Conservation (phyloP, 305 asterid genomes). For the Fraxinus greggii region DNA sequence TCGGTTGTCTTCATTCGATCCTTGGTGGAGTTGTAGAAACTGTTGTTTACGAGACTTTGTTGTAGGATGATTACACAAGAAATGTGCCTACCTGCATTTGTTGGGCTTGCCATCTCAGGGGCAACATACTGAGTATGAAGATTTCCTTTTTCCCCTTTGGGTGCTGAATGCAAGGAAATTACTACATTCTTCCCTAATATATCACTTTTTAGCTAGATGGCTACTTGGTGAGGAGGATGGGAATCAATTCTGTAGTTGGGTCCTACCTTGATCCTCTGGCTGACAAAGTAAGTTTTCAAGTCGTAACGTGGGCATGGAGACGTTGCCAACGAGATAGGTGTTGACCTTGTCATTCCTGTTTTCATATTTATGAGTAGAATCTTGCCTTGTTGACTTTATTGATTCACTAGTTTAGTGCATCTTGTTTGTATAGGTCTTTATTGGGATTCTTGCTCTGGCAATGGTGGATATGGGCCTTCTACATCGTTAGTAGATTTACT, state of each 20-base stretch:
- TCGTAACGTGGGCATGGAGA: not conserved
- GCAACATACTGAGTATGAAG: constrained; percentile 84
- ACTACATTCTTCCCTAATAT: constrained; percentile 10
- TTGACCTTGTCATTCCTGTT: constrained; percentile 10
- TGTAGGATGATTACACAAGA: constrained; percentile 90
- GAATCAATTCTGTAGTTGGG: constrained; percentile 82
- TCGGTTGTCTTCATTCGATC: not conserved
- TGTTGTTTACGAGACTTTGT: constrained; percentile 19
- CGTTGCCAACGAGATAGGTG: constrained; percentile 12
- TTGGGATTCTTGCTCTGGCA: constrained; percentile 81
- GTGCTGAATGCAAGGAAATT: not conserved
- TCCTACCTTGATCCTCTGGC: constrained; percentile 99
- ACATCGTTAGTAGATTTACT: constrained; percentile 54
- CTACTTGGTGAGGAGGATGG: constrained; percentile 86
- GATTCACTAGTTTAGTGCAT: constrained; percentile 6
- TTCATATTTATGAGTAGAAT: not conserved
- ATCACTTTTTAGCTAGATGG: constrained; percentile 78
- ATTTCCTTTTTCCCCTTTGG: constrained; percentile 2
- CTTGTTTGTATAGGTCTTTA: constrained; percentile 53
- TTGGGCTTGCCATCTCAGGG: constrained; percentile 85
- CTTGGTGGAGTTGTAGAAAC: not conserved
- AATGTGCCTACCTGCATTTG: constrained; percentile 77
- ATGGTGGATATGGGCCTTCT: constrained; percentile 88
- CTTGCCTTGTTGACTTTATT: not conserved
- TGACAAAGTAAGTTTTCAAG: constrained; percentile 63